phyloP scores from a whole-genome alignment of 2,329 filamentous ascomycete species.

The Nannizziopsis barbatae region DNA sequence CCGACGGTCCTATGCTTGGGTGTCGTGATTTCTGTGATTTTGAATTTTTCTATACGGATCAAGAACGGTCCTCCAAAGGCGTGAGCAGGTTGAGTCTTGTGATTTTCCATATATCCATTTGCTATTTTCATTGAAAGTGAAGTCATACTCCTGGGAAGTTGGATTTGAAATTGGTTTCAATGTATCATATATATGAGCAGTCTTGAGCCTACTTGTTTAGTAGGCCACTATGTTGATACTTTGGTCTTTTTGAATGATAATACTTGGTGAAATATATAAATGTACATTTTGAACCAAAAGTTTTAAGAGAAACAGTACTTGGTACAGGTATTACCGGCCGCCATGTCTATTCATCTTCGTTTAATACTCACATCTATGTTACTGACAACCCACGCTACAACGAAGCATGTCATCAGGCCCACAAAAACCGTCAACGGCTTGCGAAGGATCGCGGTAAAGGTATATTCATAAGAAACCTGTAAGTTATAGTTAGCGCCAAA shows the following conservation, averaged over 20 bases:
- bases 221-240: too few species aligned
- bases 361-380: constrained; percentile 73
- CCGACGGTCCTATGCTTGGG: constrained; percentile 65
- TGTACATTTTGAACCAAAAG: background rate
- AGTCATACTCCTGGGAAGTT: too few species aligned
- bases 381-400: constrained; percentile 61
- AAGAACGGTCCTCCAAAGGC: constrained; percentile 37
- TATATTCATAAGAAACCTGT: constrained; percentile 70
- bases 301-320: background rate
- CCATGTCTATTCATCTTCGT: constrained; percentile 33
- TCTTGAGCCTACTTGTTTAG: too few species aligned
- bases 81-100: too few species aligned
- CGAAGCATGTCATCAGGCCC: constrained; percentile 63
- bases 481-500: background rate
- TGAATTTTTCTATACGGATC: constrained; percentile 76
- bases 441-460: constrained; percentile 59
- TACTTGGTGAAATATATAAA: too few species aligned
- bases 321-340: too few species aligned
- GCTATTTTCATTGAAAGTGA: too few species aligned
- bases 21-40: constrained; percentile 58
- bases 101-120: too few species aligned
- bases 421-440: constrained; percentile 77
- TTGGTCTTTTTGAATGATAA: too few species aligned
- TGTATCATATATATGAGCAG: too few species aligned
- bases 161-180: too few species aligned